Conservation (phyloP, 2,329 filamentous ascomycete species). For the Sphaerulina musiva region DNA sequence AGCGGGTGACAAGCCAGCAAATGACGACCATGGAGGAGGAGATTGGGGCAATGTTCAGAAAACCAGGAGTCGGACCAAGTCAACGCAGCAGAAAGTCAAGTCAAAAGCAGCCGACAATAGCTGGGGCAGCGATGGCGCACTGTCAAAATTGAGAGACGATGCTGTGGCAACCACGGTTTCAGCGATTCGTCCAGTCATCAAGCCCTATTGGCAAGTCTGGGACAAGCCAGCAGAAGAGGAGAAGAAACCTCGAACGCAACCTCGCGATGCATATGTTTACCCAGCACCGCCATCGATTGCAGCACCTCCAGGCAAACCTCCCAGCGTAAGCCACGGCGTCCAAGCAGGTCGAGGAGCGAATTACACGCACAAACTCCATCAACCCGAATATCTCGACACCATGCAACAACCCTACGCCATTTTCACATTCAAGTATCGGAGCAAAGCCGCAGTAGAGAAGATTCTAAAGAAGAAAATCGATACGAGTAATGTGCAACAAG, state of each 20-base stretch:
- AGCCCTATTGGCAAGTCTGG: conserved; percentile 33
- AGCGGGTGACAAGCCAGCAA: not conserved
- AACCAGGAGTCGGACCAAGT: not conserved
- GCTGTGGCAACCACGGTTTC: conserved; percentile 8
- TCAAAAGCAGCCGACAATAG: conserved; percentile 4
- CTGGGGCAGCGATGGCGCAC: conserved; percentile 10
- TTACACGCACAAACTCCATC: conserved; percentile 35
- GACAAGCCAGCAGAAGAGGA: conserved; percentile 4
- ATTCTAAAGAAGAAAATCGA: conserved; percentile 31
- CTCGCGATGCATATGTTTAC: conserved; percentile 28
- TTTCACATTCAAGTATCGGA: conserved; percentile 46
- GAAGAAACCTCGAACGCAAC: conserved; percentile 7
- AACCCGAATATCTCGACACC: conserved; percentile 40
- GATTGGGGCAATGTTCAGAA: conserved; percentile 6
- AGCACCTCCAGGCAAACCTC: conserved; percentile 17
- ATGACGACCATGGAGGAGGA: not conserved
- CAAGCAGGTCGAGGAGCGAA: conserved; percentile 32
- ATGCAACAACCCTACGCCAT: conserved; percentile 40
- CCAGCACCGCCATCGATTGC: conserved; percentile 29
- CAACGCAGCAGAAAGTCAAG: not conserved
- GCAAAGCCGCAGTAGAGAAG: conserved; percentile 30
- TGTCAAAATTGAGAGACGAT: not conserved
- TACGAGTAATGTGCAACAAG: conserved; percentile 20
- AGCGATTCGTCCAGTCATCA: conserved; percentile 21
- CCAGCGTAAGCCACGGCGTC: conserved; percentile 23